Base-by-base conservation (phyloP, 2,329 filamentous ascomycete genomes). In the Cercospora sojina region DNA sequence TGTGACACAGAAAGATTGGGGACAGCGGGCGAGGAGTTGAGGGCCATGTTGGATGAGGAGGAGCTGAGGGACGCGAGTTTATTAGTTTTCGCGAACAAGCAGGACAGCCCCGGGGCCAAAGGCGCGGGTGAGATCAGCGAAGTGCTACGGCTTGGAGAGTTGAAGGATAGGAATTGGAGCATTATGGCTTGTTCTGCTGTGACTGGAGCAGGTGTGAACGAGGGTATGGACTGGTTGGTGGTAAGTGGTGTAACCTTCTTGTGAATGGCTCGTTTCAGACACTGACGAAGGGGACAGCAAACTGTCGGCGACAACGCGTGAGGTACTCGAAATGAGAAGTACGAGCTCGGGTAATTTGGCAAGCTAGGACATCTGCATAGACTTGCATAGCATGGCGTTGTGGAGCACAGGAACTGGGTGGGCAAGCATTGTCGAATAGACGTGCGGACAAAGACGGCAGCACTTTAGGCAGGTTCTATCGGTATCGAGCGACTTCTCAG, bases 201-300 rank as follows among this genome's bases (percentile, higher is more conserved):
- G 64, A 95, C 97, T 77, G 95, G 95, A 51, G 91, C 91, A 75
- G 95, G 95, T 78, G 91, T 99, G 53, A 92, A 90, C 70, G 95
- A 99, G 81, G 95, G 95, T 67, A 99, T 99, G 95, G 95, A 99
- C 80, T 99, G 95, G 95, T 84, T 99, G 77, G 93, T 96, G 84
- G 91, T 94, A 81, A 81, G 84, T 84, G 64, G 20, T 53, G 27
- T n/a, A 27, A 16, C 3, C 43, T 29, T 41, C 2, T 1, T 18
- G 31, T 6, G 8, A 23, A n/a, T 10, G 3, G 9, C 20, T 12
- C 6, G 20, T 12, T 35, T 1, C 47, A 35, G 6, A 57, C 6
- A 59, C 64, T 69, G 49, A 72, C 38, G 10, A 16, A 16, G 10
- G 16, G 41, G 20, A 32, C 62, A 73, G 71, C 70, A 73, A 71